Conservation (phyloP, 805 yeast species). For the Maudiozyma turicensis region DNA sequence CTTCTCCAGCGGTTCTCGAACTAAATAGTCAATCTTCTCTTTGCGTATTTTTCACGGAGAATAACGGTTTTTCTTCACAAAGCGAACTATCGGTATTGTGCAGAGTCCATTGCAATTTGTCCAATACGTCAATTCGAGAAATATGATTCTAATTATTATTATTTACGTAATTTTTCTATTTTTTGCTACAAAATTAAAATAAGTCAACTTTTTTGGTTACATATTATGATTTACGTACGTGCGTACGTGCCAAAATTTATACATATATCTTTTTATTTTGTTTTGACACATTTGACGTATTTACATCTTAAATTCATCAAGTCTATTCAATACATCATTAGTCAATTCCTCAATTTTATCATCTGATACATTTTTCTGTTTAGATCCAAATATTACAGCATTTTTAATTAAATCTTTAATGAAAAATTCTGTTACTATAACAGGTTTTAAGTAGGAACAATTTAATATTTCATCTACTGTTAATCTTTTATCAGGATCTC, state of each 20-base stretch:
- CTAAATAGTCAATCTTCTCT: too few relatives aligned
- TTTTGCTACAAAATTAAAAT: too few relatives aligned
- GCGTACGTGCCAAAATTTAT: not conserved
- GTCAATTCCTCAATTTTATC: slow-evolving; percentile 40
- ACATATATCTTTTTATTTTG: not conserved
- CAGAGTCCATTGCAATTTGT: too few relatives aligned
- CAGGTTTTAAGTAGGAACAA: slow-evolving; percentile 65
- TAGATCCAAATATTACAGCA: slow-evolving; percentile 66
- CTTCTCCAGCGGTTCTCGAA: too few relatives aligned
- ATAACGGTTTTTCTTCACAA: too few relatives aligned
- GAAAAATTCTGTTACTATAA: slow-evolving; percentile 56
- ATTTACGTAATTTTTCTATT: too few relatives aligned
- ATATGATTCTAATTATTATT: too few relatives aligned
- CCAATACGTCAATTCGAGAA: too few relatives aligned
- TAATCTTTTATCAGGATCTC: slow-evolving; percentile 62
- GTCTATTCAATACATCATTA: slow-evolving; percentile 49
- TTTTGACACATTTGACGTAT: not conserved
- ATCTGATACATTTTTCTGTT: slow-evolving; percentile 33
- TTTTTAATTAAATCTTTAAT: slow-evolving; percentile 62
- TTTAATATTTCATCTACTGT: slow-evolving; percentile 51
- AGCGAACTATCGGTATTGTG: too few relatives aligned
- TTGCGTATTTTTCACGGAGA: too few relatives aligned
- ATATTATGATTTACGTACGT: too few relatives aligned
- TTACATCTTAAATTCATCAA: slow-evolving; percentile 22
- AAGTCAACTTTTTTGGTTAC: too few relatives aligned